Evolutionary conservation across 2,329 filamentous ascomycete species (phyloP), one percentile per base, ranked within the genome.

Genomic region (Polytolypa hystricis): DNA sequence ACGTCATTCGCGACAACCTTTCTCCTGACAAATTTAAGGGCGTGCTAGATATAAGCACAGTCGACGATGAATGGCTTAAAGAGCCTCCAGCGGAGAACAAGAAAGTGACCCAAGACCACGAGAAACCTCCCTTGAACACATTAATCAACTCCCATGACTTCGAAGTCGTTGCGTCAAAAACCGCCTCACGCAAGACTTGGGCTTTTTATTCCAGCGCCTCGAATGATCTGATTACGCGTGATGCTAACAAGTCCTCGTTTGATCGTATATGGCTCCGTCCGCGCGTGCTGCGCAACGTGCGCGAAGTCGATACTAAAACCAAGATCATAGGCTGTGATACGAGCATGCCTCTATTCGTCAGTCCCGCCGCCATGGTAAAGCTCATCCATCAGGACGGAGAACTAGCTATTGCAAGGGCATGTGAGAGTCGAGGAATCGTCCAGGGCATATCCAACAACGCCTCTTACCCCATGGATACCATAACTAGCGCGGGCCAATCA

Each of bases 151-250:
- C 70, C 5, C 63, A 76, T 42, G 77, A 81, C 56, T 81, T 81
- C 49, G 68, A 74, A 35, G 40, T 58, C 8, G 73, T 70, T 0
- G 77, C 77, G 3, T 65, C 67, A 11, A 60, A 61, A 17, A 70
- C 67, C 4, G 64, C 78, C 32, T 65, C 66, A 6, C 66, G 69
- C 15, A 81, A 82, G 49, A 72, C 77, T n/a, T 81, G 74, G 74
- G 78, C 77, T 0, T 82, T 81, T 49, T 73, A 77, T 50, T 79
- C 74, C 14, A 79, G 74, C 6, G 78, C 77, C 2, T 73, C 77
- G 8, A 80, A 75, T 4, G 78, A 67, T 68, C 47, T 71, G 3
- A 73, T 78, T 25, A 72, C 77, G 32, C 65, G 67, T 2, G 55
- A 64, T 16, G 62, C 64, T 33, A 82, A 81, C 52, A 65, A 60